phyloP scores from a whole-genome alignment of 1,284 basidiomycete species.

The Ganoderma multipileum region DNA sequence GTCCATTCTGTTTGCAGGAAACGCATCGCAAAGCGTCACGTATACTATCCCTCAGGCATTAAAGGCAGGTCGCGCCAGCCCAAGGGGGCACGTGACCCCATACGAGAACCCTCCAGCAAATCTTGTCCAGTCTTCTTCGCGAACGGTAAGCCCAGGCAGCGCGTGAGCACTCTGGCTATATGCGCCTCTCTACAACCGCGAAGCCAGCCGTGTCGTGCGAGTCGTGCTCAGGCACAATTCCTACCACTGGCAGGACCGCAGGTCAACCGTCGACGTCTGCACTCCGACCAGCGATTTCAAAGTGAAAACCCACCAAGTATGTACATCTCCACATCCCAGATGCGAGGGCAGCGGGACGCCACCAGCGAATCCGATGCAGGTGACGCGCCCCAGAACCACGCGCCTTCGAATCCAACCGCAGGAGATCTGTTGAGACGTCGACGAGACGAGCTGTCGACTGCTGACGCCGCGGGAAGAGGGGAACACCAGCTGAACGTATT shows the following conservation, averaged over 20 bases:
- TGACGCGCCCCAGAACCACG: background rate
- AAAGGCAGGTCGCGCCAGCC: background rate
- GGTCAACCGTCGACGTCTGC: background rate
- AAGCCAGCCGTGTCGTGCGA: too few species aligned
- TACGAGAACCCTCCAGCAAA: background rate
- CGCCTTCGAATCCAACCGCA: background rate
- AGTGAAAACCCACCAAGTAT: background rate
- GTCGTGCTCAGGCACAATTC: background rate
- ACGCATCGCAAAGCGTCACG: background rate
- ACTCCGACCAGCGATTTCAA: background rate
- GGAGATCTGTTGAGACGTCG: background rate
- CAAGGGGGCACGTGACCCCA: background rate
- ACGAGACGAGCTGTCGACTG: background rate
- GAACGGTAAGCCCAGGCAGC: too few species aligned
- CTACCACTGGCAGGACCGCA: background rate
- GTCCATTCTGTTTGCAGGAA: background rate
- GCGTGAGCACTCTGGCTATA: too few species aligned
- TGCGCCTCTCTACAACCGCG: too few species aligned
- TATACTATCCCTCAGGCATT: background rate
- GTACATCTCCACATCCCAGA: background rate
- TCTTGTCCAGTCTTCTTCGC: background rate
- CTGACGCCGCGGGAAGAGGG: too few species aligned
- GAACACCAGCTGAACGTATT: background rate
- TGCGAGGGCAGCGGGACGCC: slow-evolving; percentile 1
- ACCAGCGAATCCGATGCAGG: background rate